phyloP scores from a whole-genome alignment of 495 filamentous ascomycete genomes.

The Lophium mytilinum region DNA sequence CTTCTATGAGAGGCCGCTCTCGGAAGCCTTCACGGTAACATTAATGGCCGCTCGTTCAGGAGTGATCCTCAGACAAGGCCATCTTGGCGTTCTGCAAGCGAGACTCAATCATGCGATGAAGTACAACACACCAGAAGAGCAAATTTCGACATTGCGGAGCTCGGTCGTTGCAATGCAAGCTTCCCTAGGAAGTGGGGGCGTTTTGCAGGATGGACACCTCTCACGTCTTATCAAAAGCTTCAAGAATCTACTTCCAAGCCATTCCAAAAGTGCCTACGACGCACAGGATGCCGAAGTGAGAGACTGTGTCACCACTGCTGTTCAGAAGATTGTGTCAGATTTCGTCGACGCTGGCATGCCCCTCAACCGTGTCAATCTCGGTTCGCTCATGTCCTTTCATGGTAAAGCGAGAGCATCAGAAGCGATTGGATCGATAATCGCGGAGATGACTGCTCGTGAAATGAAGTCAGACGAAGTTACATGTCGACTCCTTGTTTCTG shows the following conservation, averaged over 20 bases:
- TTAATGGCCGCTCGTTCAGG: conserved; percentile 41
- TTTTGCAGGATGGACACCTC: conserved; percentile 25
- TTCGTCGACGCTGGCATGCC: conserved; percentile 21
- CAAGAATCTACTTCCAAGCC: conserved; percentile 6
- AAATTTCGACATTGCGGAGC: conserved; percentile 10
- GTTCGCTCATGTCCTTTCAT: conserved; percentile 32
- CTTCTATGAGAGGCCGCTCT: conserved; percentile 37
- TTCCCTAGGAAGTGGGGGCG: conserved; percentile 34
- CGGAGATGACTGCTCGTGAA: conserved; percentile 21
- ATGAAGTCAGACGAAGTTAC: conserved; percentile 32
- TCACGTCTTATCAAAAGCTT: conserved; percentile 24
- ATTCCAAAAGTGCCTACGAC: not conserved
- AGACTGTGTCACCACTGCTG: conserved; percentile 2
- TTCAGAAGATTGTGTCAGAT: conserved; percentile 22
- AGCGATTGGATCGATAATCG: conserved; percentile 27
- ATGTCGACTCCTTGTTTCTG: conserved; percentile 28
- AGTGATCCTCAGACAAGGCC: conserved; percentile 20
- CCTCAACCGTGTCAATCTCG: conserved; percentile 29
- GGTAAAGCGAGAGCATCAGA: conserved; percentile 29
- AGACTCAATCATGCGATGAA: not conserved
- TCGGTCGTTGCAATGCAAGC: conserved; percentile 34
- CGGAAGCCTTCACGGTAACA: conserved; percentile 40
- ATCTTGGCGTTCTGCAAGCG: conserved; percentile 11
- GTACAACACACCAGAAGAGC: not conserved
- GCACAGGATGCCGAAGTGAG: not conserved